Evolutionary conservation across 495 filamentous ascomycete species (phyloP), one percentile per base, ranked within the genome.

Genomic region (Tuber calosporum): DNA sequence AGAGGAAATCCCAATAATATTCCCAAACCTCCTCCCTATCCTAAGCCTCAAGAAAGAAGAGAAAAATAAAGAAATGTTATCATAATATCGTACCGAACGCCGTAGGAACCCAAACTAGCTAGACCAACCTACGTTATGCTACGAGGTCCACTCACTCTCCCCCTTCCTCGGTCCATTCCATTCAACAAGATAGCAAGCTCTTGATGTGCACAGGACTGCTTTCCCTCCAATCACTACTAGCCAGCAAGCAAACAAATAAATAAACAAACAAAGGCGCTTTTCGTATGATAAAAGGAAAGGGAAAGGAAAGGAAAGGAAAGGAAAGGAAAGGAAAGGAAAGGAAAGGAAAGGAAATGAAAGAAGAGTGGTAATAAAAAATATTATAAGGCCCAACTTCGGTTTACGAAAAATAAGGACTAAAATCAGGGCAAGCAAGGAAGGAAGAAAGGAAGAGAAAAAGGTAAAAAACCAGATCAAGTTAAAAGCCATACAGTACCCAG

Each of bases 1-100:
- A 62, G 26, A 34, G 38, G 43, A 43, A 69, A 69, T 69, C 36
- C 39, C 38, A 69, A 40, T 43, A 69, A n/a, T 41, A 69, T 62
- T 34, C 53, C 53, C 26, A 62, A 45, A 45, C 66, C 26, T 13
- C 58, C 62, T 22, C 66, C 8, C 66, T 13, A n/a, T n/a, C 36
- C n/a, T 11, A 26, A 43, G 7, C 37, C 39, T 26, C 11, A 69
- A 43, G 22, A 69, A 9, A 43, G 4, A 43, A 69, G 15, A 17
- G 20, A 39, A 39, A 39, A 34, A 30, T 17, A 69, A 42, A 1
- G 5, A n/a, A 15, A 30, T 43, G 22, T 3, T 43, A 30, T 17
- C 53, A 34, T 34, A 34, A 58, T 62, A 62, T 62, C 53, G 34
- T 62, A 17, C 53, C 53, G 34, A 62, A 62, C 53, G 53, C 53